Evolutionary conservation across 1,139 yeast genomes (phyloP), one percentile per base, ranked within the genome.

Genomic region (Saccharomyces hybrid): DNA sequence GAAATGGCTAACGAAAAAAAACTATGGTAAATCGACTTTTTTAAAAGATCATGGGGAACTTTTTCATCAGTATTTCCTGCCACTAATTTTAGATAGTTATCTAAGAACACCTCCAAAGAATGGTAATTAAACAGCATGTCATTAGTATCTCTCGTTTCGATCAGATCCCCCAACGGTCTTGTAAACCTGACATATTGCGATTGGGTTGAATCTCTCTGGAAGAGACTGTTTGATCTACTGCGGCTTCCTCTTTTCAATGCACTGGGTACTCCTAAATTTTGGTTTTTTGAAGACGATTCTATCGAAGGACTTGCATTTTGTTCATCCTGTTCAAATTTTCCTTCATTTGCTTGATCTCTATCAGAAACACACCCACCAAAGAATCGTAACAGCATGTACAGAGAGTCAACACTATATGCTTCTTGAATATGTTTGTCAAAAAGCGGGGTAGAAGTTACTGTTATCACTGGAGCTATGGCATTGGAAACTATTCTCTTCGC

Each of bases 1-100:
- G 91, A 77, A 26, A 87, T 75, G 28, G 88, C 68, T 59, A 83
- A 79, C 49, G 84, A 77, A 60, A 87, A 78, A 61, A 84, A 77
- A 50, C 79, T 78, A 57, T 80, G 71, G 64, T 84, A 88, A n/a
- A 86, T 68, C 4, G 81, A 74, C 48, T 73, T 75, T 53, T 74
- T 73, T 48, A 77, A 57, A 1, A 70, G 53, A 9, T 55, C 52
- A 50, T 65, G 62, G 1, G 67, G 60, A 3, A 60, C 58, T 11
- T 57, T 49, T 51, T 65, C 57, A 27, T 57, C 57, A 47, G 62
- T 61, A 34, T 57, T 76, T 64, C 54, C 70, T 62, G 60, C 75
- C 59, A 72, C 61, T 6, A 64, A 53, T 46, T 66, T 62, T 28
- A 73, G 62, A 54, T 71, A 72, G 42, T 67, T 65, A 14, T 59